Evolutionary conservation across 1,284 basidiomycete genomes (phyloP).

Genomic region (Sparassis latifolia): DNA sequence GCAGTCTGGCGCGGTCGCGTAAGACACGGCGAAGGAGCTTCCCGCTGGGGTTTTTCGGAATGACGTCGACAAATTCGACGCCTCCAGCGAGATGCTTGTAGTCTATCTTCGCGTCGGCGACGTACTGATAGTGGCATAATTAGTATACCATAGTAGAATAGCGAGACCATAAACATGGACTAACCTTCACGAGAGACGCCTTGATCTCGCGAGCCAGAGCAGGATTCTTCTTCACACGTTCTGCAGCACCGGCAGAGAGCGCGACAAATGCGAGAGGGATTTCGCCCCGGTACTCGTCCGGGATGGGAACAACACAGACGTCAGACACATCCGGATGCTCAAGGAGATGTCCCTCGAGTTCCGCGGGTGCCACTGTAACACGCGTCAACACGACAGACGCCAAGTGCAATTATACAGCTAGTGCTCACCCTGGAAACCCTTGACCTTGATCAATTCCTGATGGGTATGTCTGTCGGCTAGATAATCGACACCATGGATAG

Average conservation of each 20-base stretch:
- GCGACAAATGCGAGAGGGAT: conserved; percentile 72
- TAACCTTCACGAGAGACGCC: conserved; percentile 29
- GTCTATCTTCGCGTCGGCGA: conserved; percentile 17
- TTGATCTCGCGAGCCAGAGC: conserved; percentile 7
- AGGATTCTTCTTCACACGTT: conserved; percentile 8
- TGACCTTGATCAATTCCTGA: conserved; percentile 58
- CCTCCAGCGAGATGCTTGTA: conserved; percentile 19
- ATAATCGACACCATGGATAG: not conserved
- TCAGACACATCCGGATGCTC: conserved; percentile 66
- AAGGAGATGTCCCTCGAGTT: conserved; percentile 56
- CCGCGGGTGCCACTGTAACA: conserved; percentile 30
- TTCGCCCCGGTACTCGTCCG: conserved; percentile 77
- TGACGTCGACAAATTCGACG: conserved; percentile 19
- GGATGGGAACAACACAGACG: conserved; percentile 68
- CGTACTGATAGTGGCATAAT: conserved; percentile 11
- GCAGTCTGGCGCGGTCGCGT: conserved; percentile 16
- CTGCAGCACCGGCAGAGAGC: conserved; percentile 35
- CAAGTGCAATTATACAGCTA: too few relatives aligned
- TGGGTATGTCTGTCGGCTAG: not conserved
- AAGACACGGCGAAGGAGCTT: conserved; percentile 19
- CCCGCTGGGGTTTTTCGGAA: conserved; percentile 22
- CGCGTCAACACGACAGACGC: conserved; percentile 13
- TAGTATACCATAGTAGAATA: not conserved
- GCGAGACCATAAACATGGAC: conserved; percentile 20
- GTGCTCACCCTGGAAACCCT: conserved; percentile 46